A percentile compares a stretch with the other conserved stretches of the same genome.
These are phyloP conservation scores for Nemania sp. DNA, from an alignment of 2,329 filamentous ascomycete genomes.

Conservation along the genomic window DNA sequence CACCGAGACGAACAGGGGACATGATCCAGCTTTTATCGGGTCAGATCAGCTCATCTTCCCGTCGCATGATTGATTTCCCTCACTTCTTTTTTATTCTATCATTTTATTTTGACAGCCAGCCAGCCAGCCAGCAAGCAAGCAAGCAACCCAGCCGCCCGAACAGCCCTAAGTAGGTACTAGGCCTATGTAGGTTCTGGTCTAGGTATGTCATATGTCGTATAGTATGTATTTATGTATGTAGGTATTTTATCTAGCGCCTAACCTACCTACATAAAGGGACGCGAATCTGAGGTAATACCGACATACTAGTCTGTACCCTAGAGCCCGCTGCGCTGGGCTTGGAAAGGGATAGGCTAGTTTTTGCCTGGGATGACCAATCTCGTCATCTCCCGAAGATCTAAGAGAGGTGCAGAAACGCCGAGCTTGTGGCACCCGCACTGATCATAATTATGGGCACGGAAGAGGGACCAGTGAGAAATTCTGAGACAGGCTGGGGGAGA, in stretches of 20 bases:
- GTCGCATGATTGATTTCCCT: constrained; percentile 30
- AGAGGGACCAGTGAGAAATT: not conserved
- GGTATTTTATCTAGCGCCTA: not conserved
- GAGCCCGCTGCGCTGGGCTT: constrained; percentile 18
- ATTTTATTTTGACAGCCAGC: constrained; percentile 25
- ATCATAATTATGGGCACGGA: constrained; percentile 34
- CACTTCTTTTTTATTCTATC: too few species aligned
- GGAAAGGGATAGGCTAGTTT: constrained; percentile 21
- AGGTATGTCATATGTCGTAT: not conserved
- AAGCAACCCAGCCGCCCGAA: too few species aligned
- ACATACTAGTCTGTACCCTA: not conserved
- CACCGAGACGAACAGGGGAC: constrained; percentile 31
- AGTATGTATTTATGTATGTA: not conserved
- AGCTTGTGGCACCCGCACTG: constrained; percentile 48
- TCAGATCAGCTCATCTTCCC: constrained; percentile 39
- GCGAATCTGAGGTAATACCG: constrained; percentile 29
- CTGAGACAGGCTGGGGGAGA: not conserved
- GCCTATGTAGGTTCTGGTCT: not conserved
- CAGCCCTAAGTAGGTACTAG: not conserved
- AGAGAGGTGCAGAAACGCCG: constrained; percentile 48
- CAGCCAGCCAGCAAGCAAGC: not conserved
- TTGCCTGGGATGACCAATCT: constrained; percentile 44
- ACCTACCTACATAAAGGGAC: too few species aligned
- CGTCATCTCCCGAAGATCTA: constrained; percentile 51
- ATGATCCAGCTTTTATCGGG: constrained; percentile 34